A percentile compares a stretch with the other conserved stretches of the same genome.
Conservation (phyloP, 1,284 basidiomycete genomes). For the Malassezia nana region DNA sequence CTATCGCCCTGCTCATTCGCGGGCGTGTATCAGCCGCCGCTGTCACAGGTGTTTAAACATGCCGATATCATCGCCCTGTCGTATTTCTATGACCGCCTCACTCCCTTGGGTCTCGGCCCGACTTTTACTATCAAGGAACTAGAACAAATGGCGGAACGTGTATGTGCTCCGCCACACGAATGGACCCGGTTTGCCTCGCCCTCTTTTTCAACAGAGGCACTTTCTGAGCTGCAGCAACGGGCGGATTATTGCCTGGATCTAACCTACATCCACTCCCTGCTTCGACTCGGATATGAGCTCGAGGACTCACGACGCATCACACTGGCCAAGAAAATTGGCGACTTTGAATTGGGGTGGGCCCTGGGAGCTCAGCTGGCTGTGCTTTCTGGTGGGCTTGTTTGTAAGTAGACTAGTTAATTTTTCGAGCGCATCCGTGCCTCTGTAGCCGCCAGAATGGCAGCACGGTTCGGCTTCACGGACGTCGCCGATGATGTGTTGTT, state of each 20-base stretch:
- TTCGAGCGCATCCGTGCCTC: constrained; percentile 10
- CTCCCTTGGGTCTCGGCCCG: constrained; percentile 60
- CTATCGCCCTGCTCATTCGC: constrained; percentile 85
- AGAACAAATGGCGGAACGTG: constrained; percentile 29
- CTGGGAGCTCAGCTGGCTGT: constrained; percentile 58
- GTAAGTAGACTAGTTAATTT: constrained; percentile 19
- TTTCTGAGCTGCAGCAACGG: constrained; percentile 67
- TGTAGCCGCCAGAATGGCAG: constrained; percentile 9
- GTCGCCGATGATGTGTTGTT: neutral
- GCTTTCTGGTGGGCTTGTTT: constrained; percentile 31
- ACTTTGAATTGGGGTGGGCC: constrained; percentile 91
- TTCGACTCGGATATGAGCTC: constrained; percentile 57
- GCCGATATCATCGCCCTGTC: constrained; percentile 53
- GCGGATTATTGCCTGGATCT: constrained; percentile 93
- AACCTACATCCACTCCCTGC: constrained; percentile 82
- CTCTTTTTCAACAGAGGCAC: constrained; percentile 50
- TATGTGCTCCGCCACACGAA: constrained; percentile 25
- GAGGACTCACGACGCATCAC: constrained; percentile 55
- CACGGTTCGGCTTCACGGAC: neutral
- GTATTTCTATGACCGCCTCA: constrained; percentile 91
- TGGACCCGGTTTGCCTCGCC: constrained; percentile 10
- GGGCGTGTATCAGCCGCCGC: constrained; percentile 92
- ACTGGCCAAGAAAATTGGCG: constrained; percentile 66
- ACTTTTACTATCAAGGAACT: constrained; percentile 38
- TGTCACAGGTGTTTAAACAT: constrained; percentile 68